A percentile compares a stretch with the other conserved stretches of the same genome.
Evolutionary conservation across 495 filamentous ascomycete species (phyloP).

Genomic region (Aspergillus sclerotiicarbonarius): DNA sequence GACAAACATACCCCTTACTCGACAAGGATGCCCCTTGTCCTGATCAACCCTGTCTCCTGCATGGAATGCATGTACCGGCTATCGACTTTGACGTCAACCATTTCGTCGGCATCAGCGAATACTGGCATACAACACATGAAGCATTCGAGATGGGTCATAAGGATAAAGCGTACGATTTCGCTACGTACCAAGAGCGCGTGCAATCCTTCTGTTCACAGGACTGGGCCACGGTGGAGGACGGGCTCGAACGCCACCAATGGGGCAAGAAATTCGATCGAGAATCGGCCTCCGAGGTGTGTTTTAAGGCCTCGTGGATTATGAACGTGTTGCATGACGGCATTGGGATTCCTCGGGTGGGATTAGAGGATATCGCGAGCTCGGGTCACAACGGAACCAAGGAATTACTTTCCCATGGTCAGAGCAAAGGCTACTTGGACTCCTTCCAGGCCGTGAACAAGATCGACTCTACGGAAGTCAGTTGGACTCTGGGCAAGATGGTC

Average conservation of each 20-base stretch:
- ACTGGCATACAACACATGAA: conserved; percentile 98
- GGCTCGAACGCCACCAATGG: conserved; percentile 62
- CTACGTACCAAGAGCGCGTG: conserved; percentile 84
- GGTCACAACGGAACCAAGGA: conserved; percentile 73
- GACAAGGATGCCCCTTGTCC: conserved; percentile 85
- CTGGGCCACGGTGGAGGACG: conserved; percentile 71
- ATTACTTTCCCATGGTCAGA: conserved; percentile 63
- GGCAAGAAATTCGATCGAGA: conserved; percentile 74
- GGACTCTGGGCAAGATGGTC: conserved; percentile 98
- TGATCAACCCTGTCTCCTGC: conserved; percentile 81
- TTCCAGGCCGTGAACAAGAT: conserved; percentile 96
- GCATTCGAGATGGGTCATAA: conserved; percentile 80
- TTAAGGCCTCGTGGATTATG: conserved; percentile 97
- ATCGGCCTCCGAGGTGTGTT: conserved; percentile 82
- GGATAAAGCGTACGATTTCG: conserved; percentile 86
- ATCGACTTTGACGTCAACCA: conserved; percentile 99
- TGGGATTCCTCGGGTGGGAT: conserved; percentile 82
- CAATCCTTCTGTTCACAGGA: conserved; percentile 79
- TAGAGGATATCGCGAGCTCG: conserved; percentile 58
- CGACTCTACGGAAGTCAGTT: conserved; percentile 89
- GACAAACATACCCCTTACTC: conserved; percentile 77
- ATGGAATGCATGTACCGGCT: conserved; percentile 86
- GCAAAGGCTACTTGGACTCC: conserved; percentile 79
- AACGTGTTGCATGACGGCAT: conserved; percentile 95
- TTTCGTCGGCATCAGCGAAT: conserved; percentile 97